Conservation (phyloP, 805 yeast species). For the Yamadazyma nakazawae region DNA sequence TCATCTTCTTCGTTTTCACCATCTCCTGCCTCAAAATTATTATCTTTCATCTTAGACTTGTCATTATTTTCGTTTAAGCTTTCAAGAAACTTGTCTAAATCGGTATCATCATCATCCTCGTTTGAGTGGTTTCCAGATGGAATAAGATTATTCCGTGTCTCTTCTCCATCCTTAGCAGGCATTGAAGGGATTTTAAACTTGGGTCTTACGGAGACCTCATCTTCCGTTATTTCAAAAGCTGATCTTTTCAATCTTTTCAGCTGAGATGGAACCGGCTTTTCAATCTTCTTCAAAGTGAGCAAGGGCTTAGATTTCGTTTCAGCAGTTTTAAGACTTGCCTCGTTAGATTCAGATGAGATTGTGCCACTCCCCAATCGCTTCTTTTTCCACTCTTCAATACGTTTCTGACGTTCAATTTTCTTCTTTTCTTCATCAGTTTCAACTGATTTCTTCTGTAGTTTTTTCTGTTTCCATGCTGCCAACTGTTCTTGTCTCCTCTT, state of each 20-base stretch:
- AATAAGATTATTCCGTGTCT: background rate
- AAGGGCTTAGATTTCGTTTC: constrained; percentile 1
- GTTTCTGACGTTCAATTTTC: constrained; percentile 30
- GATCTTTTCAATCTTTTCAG: constrained; percentile 1
- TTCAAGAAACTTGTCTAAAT: constrained; percentile 12
- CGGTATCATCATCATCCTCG: constrained; percentile 9
- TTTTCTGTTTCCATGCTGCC: constrained; percentile 60
- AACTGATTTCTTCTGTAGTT: constrained; percentile 27
- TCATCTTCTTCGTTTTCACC: constrained; percentile 6
- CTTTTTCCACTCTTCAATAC: constrained; percentile 53
- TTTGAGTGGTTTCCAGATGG: constrained; percentile 4
- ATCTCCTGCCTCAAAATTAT: constrained; percentile 5
- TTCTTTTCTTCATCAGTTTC: constrained; percentile 3
- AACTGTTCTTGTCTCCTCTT: constrained; percentile 48
- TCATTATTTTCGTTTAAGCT: constrained; percentile 3
- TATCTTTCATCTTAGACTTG: background rate
- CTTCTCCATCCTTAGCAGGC: background rate
- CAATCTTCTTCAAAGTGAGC: constrained; percentile 14
- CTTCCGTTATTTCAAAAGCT: constrained; percentile 32
- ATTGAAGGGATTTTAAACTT: constrained; percentile 5
- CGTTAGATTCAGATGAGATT: background rate
- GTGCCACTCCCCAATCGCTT: constrained; percentile 16
- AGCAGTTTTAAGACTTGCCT: background rate
- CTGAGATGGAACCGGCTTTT: background rate
- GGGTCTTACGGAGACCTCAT: constrained; percentile 3